Evolutionary conservation across 352 stramenopile genomes (phyloP).

Genomic region (Pythium graminicola): DNA sequence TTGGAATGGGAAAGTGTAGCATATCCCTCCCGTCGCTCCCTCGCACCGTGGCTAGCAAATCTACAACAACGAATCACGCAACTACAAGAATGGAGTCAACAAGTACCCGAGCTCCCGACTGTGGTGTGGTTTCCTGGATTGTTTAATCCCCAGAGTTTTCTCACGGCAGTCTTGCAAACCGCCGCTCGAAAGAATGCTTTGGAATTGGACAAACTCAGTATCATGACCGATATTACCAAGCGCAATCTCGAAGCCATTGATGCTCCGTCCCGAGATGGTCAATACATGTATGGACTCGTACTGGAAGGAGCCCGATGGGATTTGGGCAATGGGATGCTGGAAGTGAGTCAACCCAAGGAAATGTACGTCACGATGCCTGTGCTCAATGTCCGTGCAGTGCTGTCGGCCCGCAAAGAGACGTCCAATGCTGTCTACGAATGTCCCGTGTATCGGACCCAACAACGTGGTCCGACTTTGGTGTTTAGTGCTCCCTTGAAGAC

Average conservation of each 20-base stretch:
- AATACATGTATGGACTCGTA: conserved; percentile 84
- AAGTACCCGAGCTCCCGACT: conserved; percentile 66
- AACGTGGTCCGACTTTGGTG: conserved; percentile 85
- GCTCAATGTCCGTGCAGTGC: conserved; percentile 80
- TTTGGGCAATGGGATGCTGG: conserved; percentile 67
- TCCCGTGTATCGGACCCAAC: conserved; percentile 89
- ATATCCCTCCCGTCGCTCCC: conserved; percentile 69
- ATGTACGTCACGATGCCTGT: conserved; percentile 91
- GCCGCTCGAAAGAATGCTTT: conserved; percentile 64
- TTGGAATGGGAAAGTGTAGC: conserved; percentile 63
- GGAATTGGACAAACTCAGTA: conserved; percentile 76
- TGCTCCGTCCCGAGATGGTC: conserved; percentile 81
- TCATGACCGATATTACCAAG: conserved; percentile 87
- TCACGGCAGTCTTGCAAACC: conserved; percentile 75
- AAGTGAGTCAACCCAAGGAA: conserved; percentile 80
- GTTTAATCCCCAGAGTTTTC: conserved; percentile 83
- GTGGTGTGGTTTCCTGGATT: conserved; percentile 80
- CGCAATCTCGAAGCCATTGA: conserved; percentile 72
- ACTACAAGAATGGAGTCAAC: conserved; percentile 81
- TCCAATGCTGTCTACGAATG: conserved; percentile 57
- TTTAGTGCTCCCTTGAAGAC: conserved; percentile 84
- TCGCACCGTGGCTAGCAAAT: conserved; percentile 81
- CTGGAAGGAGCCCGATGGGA: conserved; percentile 91
- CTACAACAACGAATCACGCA: conserved; percentile 81
- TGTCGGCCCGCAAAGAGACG: conserved; percentile 37